These are phyloP conservation scores for Wolfiporia cocos DNA, from an alignment of 1,284 basidiomycete species.

Conservation along the genomic window DNA sequence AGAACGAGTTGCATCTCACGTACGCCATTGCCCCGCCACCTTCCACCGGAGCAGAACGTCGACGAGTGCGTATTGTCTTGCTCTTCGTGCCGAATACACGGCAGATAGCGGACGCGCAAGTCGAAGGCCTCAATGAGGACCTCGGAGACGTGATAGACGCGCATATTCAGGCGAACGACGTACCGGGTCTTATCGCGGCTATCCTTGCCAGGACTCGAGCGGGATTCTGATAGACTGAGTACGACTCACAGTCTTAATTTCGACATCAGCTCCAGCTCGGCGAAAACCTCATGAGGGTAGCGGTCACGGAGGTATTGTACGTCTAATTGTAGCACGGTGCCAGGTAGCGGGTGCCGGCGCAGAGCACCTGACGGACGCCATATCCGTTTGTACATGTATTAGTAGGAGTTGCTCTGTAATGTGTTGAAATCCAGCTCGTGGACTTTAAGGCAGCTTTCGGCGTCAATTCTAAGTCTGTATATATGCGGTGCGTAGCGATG, in stretches of 20 bases:
- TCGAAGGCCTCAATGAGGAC: conserved; percentile 47
- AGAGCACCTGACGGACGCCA: too few relatives aligned
- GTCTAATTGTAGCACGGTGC: too few relatives aligned
- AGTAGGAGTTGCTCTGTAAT: too few relatives aligned
- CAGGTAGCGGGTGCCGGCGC: too few relatives aligned
- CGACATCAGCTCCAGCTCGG: too few relatives aligned
- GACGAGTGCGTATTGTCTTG: conserved; percentile 44
- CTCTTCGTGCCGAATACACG: conserved; percentile 66
- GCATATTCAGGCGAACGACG: conserved; percentile 64
- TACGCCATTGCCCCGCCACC: conserved; percentile 41
- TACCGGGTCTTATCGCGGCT: conserved; percentile 62
- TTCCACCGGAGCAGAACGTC: conserved; percentile 10
- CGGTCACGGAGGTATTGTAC: too few relatives aligned
- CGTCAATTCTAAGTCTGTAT: too few relatives aligned
- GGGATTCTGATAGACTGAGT: conserved; percentile 5
- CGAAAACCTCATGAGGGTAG: too few relatives aligned
- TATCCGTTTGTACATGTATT: too few relatives aligned
- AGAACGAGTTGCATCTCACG: conserved; percentile 69
- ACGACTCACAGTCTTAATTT: neutral
- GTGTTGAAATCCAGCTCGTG: too few relatives aligned
- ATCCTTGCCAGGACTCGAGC: conserved; percentile 44
- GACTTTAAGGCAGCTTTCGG: too few relatives aligned
- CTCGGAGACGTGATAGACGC: conserved; percentile 55
- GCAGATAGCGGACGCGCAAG: conserved; percentile 50
- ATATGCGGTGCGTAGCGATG: too few relatives aligned